Evolutionary conservation across 176 grass and related monocot genomes (phyloP).

Genomic region (Zea luxurians): DNA sequence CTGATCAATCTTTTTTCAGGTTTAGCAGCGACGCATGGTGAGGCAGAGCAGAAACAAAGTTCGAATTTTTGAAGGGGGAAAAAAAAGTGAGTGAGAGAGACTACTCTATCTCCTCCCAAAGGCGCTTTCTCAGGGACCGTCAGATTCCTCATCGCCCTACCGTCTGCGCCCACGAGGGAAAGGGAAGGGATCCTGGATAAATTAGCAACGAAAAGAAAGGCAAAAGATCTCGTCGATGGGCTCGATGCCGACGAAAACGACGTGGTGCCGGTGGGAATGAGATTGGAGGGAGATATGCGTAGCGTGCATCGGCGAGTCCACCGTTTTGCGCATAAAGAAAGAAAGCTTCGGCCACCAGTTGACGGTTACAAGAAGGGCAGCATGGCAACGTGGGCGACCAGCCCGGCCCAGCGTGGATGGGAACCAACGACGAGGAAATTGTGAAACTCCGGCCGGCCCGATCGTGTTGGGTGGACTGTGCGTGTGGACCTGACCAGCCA

Average conservation of each 20-base stretch:
- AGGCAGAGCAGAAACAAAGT: conserved; percentile 3
- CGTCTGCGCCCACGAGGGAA: conserved; percentile 15
- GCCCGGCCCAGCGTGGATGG: too few relatives aligned
- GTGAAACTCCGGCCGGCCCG: not conserved
- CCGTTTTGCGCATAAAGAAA: not conserved
- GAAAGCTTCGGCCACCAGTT: conserved; percentile 6
- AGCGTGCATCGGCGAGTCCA: conserved; percentile 29
- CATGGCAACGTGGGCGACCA: too few relatives aligned
- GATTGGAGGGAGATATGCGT: not conserved
- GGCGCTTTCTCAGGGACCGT: conserved; percentile 39
- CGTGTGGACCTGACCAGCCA: not conserved
- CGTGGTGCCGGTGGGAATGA: not conserved
- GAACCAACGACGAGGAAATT: conserved; percentile 32
- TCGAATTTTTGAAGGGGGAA: conserved; percentile 26
- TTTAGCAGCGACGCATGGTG: not conserved
- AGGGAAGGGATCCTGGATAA: not conserved
- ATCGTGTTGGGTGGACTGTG: not conserved
- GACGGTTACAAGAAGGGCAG: not conserved
- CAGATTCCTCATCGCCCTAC: conserved; percentile 16
- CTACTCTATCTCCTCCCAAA: conserved; percentile 36
- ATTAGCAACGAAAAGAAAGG: not conserved
- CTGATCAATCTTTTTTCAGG: too few relatives aligned
- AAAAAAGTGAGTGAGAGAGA: not conserved
- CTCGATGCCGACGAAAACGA: conserved; percentile 22
- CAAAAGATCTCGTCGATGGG: conserved; percentile 21